Conservation (phyloP, 2,329 filamentous ascomycete species). For the Aschersonia sp. region DNA sequence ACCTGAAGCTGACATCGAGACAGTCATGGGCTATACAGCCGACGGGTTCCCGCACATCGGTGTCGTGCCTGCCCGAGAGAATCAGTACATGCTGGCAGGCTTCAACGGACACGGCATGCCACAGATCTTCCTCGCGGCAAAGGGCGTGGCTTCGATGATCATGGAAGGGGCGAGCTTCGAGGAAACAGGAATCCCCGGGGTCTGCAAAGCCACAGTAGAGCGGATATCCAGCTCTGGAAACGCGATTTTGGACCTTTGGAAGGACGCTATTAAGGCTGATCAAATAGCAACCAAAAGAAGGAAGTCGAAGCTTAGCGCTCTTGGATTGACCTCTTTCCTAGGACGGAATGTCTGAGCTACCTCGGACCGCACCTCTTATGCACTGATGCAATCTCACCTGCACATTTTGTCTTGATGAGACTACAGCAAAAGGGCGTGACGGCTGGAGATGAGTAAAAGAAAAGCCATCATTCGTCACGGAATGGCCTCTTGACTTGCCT, state of each 20-base stretch:
- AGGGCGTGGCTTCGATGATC: slow-evolving; percentile 26
- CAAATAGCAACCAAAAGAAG: too few relatives aligned
- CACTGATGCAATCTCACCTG: too few relatives aligned
- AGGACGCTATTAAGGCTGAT: background rate
- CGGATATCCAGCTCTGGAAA: slow-evolving; percentile 8
- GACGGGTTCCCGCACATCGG: slow-evolving; percentile 30
- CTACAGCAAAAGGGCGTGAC: too few relatives aligned
- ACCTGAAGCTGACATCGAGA: background rate
- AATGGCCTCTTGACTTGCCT: too few relatives aligned
- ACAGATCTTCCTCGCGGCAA: slow-evolving; percentile 23
- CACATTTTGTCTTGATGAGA: too few relatives aligned
- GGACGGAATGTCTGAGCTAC: too few relatives aligned
- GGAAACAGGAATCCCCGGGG: slow-evolving; percentile 19
- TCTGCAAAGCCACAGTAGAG: slow-evolving; percentile 18
- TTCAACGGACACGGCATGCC: slow-evolving; percentile 39
- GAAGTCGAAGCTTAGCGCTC: too few relatives aligned
- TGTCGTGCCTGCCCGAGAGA: slow-evolving; percentile 17
- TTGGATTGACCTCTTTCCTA: too few relatives aligned
- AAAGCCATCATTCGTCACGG: too few relatives aligned
- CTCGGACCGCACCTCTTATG: too few relatives aligned
- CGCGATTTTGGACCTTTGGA: background rate
- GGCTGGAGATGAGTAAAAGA: too few relatives aligned
- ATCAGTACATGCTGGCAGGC: slow-evolving; percentile 29
- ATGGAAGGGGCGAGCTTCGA: slow-evolving; percentile 13
- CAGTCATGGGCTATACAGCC: slow-evolving; percentile 26